A percentile compares a stretch with the other conserved stretches of the same genome.
Conservation (phyloP, 129 eudicot genomes). For the Gnaphalium uliginosum region DNA sequence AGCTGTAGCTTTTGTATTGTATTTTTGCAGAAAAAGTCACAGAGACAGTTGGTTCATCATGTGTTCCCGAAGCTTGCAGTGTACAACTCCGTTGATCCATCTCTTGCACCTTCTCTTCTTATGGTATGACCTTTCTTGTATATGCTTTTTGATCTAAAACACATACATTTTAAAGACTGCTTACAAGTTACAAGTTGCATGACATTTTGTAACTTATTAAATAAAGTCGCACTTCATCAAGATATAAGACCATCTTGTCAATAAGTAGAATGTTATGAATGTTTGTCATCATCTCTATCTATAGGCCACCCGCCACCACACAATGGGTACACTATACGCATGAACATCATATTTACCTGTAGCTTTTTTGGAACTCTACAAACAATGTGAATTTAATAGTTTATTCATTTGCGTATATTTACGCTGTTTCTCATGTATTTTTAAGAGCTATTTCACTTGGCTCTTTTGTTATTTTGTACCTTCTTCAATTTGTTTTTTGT, state of each 20-base stretch:
- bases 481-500: slow-evolving; percentile 6
- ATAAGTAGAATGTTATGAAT: slow-evolving; percentile 2
- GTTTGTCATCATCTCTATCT: slow-evolving; percentile 7
- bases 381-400: slow-evolving; percentile 2
- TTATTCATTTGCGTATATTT: not conserved
- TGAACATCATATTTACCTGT: not conserved
- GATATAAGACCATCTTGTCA: not conserved
- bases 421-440: not conserved
- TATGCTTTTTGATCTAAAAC: slow-evolving; percentile 15
- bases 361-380: not conserved
- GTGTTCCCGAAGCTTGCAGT: slow-evolving; percentile 99
- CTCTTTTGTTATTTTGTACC: slow-evolving; percentile 5
- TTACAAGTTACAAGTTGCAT: not conserved
- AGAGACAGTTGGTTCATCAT: slow-evolving; percentile 82
- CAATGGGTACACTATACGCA: not conserved
- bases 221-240: not conserved
- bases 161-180: slow-evolving; percentile 7
- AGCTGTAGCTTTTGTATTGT: slow-evolving; percentile 18
- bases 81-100: slow-evolving; percentile 96
- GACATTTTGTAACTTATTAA: not conserved
- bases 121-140: slow-evolving; percentile 57
- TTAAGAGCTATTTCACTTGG: not conserved
- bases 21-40: slow-evolving; percentile 77
- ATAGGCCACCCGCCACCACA: slow-evolving; percentile 8
- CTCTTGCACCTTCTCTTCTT: slow-evolving; percentile 95